Conservation (phyloP, 2,329 filamentous ascomycete genomes). For the Colletotrichum liaoningense region DNA sequence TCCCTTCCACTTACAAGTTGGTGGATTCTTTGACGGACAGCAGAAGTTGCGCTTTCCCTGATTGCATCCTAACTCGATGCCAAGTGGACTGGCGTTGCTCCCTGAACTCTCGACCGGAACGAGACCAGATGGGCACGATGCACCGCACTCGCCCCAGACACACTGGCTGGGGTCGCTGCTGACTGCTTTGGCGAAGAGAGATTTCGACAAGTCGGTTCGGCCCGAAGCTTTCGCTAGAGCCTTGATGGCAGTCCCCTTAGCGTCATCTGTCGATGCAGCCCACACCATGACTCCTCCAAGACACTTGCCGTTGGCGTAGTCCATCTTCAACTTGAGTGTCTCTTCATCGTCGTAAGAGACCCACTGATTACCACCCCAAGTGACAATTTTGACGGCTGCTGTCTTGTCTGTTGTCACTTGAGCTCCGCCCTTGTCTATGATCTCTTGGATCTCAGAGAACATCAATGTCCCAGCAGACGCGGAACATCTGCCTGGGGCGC, state of each 20-base stretch:
- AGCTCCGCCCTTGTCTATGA: conserved; percentile 33
- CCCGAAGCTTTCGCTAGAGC: neutral
- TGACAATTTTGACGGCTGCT: conserved; percentile 43
- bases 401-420: conserved; percentile 35
- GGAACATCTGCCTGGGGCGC: neutral
- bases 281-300: conserved; percentile 43
- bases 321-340: conserved; percentile 17
- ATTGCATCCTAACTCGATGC: neutral
- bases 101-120: neutral
- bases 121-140: neutral
- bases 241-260: neutral
- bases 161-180: neutral
- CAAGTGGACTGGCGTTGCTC: neutral
- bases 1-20: neutral
- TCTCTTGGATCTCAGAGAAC: conserved; percentile 41
- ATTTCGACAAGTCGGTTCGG: neutral
- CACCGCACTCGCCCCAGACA: neutral
- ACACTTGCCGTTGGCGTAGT: conserved; percentile 41
- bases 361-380: conserved; percentile 43
- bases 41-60: neutral
- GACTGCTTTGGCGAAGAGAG: neutral
- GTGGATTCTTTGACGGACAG: neutral
- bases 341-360: conserved; percentile 44
- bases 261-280: conserved; percentile 22
- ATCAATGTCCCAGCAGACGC: conserved; percentile 37